Base-by-base conservation (phyloP, 208 protist genomes). In the Trypanosoma cruzi region DNA sequence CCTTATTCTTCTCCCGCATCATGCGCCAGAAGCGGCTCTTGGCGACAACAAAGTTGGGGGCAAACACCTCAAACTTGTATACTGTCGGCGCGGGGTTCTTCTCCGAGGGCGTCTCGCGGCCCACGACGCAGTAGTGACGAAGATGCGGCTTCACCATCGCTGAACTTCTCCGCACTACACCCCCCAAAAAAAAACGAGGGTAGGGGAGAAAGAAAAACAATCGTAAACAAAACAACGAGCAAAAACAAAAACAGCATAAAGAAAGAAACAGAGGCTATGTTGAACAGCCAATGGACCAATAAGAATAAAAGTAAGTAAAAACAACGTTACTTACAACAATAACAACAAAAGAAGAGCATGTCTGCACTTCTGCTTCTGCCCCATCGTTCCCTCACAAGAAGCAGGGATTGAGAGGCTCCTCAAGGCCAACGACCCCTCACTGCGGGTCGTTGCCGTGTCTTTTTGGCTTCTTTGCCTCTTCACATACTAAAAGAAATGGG, bases 1-100 rank as follows among this genome's bases (percentile, higher is more conserved):
- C 80, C 86, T 99, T 99, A 64, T 98, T 90, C 76, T 99, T 94
- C 70, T 97, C 87, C 54, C 86, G 85, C 80, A 99, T 94, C 93
- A 99, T 99, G 82, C 99, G 98, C 99, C 99, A 99, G 98, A 99
- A 99, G 77, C 98, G 91, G 78, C 84, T 96, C 85, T 98, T 98
- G 55, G 99, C 99, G 42, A 99, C 91, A 34, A 99, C 97, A 68
- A 91, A 91, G 91, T 99, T 99, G 32, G 90, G 84, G 36, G 99
- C 98, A 78, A 99, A 99, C 58, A 99, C 90, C 76, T 95, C 95
- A 88, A 99, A 99, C 82, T 98, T 97, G 98, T 98, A 99, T 67
- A 99, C 82, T 58, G 75, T 76, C 26, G 75, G 68, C 28, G 67
- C 44, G 24, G 63, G 61, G 48, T 80, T 71, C 68, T 71, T 71